These are phyloP conservation scores for Skeletonema costatum DNA, from an alignment of 108 stramenopile genomes.

Conservation along the genomic window DNA sequence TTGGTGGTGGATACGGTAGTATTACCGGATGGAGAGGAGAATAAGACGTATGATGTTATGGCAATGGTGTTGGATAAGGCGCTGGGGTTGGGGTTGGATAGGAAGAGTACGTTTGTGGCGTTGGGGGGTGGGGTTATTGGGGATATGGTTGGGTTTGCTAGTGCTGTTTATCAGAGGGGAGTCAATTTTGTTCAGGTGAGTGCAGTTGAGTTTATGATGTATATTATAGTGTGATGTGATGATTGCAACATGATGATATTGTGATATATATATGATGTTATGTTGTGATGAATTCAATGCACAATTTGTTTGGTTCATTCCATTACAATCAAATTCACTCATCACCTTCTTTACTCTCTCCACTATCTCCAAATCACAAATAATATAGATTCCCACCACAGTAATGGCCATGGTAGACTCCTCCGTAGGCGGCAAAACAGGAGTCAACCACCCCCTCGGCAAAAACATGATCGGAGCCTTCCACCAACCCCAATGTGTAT, in stretches of 20 bases:
- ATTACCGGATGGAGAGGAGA: slow-evolving; percentile 85
- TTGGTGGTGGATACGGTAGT: slow-evolving; percentile 67
- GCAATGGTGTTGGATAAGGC: slow-evolving; percentile 75
- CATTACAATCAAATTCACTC: background rate
- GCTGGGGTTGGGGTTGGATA: slow-evolving; percentile 75
- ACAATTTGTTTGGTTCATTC: background rate
- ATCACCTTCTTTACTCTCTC: background rate
- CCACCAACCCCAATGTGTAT: slow-evolving; percentile 95
- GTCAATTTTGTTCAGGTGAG: slow-evolving; percentile 93
- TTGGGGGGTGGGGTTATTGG: slow-evolving; percentile 98
- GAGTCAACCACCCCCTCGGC: slow-evolving; percentile 95
- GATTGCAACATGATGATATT: too few relatives aligned
- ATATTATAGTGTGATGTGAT: too few relatives aligned
- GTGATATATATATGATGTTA: background rate
- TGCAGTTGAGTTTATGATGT: too few relatives aligned
- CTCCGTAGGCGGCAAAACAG: slow-evolving; percentile 98
- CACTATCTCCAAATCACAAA: background rate
- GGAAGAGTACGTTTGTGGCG: slow-evolving; percentile 93
- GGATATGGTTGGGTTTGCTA: slow-evolving; percentile 98
- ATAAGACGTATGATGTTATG: slow-evolving; percentile 75
- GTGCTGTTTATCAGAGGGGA: slow-evolving; percentile 96
- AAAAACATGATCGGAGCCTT: slow-evolving; percentile 99
- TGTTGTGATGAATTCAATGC: background rate
- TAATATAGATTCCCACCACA: slow-evolving; percentile 86
- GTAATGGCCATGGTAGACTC: slow-evolving; percentile 99